Base-by-base conservation (phyloP, 176 grass and related monocot genomes). In the Elymus sibiricus region DNA sequence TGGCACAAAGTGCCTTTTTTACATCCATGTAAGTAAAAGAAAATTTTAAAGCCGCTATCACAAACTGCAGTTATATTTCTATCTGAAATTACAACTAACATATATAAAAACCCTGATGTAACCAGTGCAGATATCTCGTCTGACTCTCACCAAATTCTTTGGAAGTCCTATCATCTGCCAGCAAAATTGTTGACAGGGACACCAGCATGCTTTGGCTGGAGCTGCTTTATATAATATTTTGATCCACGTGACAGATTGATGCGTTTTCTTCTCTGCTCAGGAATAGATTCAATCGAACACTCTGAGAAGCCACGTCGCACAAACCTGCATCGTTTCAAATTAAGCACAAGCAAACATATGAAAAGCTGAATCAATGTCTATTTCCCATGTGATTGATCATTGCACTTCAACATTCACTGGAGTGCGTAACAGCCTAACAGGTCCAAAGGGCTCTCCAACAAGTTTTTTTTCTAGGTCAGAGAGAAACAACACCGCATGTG, bases 181-280 rank as follows among this genome's bases (percentile, higher is more conserved):
- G 67, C 78, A 88, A 87, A 90, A 37, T 88, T 86, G 82, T 84
- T 88, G 49, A 84, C 37, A 10, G 31, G 78, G 35, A 87, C 84
- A 43, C 86, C 84, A 28, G 74, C 91, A 64, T 86, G 63, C 39
- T 92, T 93, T 64, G 86, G 82, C 77, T 85, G 92, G 59, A 98
- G 82, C 39, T 91, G 80, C 60, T 94, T 98, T 56, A 91, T 86
- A 64, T 98, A 98, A 88, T 94, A 98, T 64, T 98, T 98, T 9
- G 96, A 98, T 64, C 93, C 88, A 70, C 88, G 92, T 31, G 90
- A 94, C 15, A 94, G 71, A 91, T 95, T 90, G 76, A 98, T 95
- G 22, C 26, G 83, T 78, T 90, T 89, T 47, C 92, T 94, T 84
- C 90, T 95, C 81, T 90, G 83, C 61, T 39, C 83, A 58, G 96